These are phyloP conservation scores for Gnaphalium uliginosum DNA, from an alignment of 129 eudicot genomes.

Conservation along the genomic window DNA sequence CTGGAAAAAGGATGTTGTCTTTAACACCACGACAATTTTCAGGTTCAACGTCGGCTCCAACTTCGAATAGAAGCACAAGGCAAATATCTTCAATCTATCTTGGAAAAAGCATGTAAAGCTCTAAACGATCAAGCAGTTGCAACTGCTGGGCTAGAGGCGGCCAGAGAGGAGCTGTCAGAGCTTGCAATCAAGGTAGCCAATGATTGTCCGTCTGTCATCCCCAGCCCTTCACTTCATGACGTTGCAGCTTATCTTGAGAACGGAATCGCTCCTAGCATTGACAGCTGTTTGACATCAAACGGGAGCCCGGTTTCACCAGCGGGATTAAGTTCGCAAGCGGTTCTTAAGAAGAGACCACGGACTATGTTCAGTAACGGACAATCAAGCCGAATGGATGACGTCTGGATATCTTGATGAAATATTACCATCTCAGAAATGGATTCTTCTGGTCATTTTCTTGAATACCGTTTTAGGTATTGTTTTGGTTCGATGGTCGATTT, in stretches of 20 bases:
- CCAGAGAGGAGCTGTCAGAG: slow-evolving; percentile 66
- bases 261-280: slow-evolving; percentile 40
- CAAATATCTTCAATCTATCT: slow-evolving; percentile 73
- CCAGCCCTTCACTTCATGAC: slow-evolving; percentile 49
- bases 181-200: slow-evolving; percentile 73
- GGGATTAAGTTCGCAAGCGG: slow-evolving; percentile 44
- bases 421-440: slow-evolving; percentile 10
- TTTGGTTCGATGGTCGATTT: slow-evolving; percentile 12
- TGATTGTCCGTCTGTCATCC: slow-evolving; percentile 41
- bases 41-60: slow-evolving; percentile 91
- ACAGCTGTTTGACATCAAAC: slow-evolving; percentile 57
- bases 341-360: slow-evolving; percentile 61
- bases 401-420: slow-evolving; percentile 36
- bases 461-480: background rate
- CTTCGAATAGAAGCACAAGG: slow-evolving; percentile 94
- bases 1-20: background rate
- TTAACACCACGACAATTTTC: slow-evolving; percentile 6
- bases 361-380: slow-evolving; percentile 42
- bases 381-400: slow-evolving; percentile 61
- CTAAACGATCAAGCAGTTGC: slow-evolving; percentile 59
- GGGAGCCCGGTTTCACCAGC: slow-evolving; percentile 58
- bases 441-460: slow-evolving; percentile 11
- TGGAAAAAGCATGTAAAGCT: slow-evolving; percentile 90
- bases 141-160: slow-evolving; percentile 65
- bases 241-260: slow-evolving; percentile 40